Evolutionary conservation across 768 basidiomycete species (phyloP), one percentile per base, ranked within the genome.

Genomic region (Naganishia antarctica): DNA sequence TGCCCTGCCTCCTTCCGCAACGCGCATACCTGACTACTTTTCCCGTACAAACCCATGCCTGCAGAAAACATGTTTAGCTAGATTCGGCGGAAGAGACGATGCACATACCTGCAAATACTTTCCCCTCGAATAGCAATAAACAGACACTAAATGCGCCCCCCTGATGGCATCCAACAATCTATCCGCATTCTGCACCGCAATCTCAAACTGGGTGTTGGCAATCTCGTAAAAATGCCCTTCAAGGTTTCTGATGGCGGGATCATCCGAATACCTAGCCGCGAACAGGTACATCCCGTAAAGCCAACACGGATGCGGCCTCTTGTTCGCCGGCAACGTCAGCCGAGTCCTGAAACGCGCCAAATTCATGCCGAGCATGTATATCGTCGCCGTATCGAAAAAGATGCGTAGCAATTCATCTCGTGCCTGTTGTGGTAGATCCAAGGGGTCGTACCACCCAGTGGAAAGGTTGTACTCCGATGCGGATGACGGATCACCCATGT

Each of bases 211-310:
- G n/a, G 59, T 26, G 7, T 68, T 63, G 2, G 68, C 66, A 34
- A 70, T 68, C 11, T 69, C 62, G 48, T 62, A 60, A 41, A 72
- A 72, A 21, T 64, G 61, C 9, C 43, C 23, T 53, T 68, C 61
- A 6, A 72, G 53, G 26, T 46, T 49, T 15, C 44, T 41, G 18
- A 72, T 47, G n/a, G 41, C 53, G 18, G 49, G 68, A 13, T 68
- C 66, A 6, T 63, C 60, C 2, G 68, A 64, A 4, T 43, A 41
- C 26, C 58, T 23, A 4, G 66, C 62, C 18, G 63, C 68, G 16
- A 66, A 31, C 15, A 72, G 59, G 41, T 68, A 72, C 68, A 72
- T 69, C 21, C 51, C 63, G 61, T 70, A 69, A 21, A 72, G 50
- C 34, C 70, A 63, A 44, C 68, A 70, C 3, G 70, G 70, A 58